phyloP scores from a whole-genome alignment of 2,329 filamentous ascomycete species.

The Colletotrichum tamarilloi region DNA sequence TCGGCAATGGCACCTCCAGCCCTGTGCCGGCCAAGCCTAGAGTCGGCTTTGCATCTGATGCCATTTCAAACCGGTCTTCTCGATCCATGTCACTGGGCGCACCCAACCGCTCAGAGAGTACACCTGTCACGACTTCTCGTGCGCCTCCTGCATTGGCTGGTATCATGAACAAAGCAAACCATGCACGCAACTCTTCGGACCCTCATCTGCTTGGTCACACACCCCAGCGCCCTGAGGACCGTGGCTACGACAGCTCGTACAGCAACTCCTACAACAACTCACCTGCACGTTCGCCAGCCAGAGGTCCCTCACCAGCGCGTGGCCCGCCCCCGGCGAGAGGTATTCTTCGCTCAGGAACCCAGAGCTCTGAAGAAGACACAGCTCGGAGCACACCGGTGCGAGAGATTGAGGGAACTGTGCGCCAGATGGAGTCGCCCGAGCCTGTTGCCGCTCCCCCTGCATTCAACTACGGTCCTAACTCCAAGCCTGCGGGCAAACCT shows the following conservation, averaged over 20 bases:
- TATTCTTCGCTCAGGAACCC: conserved; percentile 45
- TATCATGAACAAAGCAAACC: conserved; percentile 44
- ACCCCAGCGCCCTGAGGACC: conserved; percentile 40
- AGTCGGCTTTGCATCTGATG: conserved; percentile 70
- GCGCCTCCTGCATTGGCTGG: conserved; percentile 47
- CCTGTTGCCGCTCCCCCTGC: conserved; percentile 83
- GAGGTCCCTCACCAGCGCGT: conserved; percentile 10
- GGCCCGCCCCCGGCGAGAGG: conserved; percentile 50
- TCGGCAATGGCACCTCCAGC: conserved; percentile 51
- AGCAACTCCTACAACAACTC: conserved; percentile 46
- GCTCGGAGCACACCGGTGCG: conserved; percentile 54
- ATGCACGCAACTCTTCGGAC: conserved; percentile 62
- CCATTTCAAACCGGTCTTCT: conserved; percentile 59
- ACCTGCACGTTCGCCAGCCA: conserved; percentile 38
- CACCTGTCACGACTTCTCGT: conserved; percentile 53
- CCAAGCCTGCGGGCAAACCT: conserved; percentile 75
- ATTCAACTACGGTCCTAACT: conserved; percentile 80
- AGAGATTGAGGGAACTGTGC: conserved; percentile 63
- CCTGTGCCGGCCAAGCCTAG: conserved; percentile 50
- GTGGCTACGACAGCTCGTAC: conserved; percentile 40
- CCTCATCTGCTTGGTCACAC: conserved; percentile 44
- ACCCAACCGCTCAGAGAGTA: conserved; percentile 59
- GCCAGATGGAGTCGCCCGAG: conserved; percentile 72
- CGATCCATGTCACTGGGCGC: conserved; percentile 62
- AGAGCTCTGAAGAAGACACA: conserved; percentile 66